Evolutionary conservation across 345 rosid genomes (phyloP), one percentile per base, ranked within the genome.

Genomic region (Syzygium aromaticum): DNA sequence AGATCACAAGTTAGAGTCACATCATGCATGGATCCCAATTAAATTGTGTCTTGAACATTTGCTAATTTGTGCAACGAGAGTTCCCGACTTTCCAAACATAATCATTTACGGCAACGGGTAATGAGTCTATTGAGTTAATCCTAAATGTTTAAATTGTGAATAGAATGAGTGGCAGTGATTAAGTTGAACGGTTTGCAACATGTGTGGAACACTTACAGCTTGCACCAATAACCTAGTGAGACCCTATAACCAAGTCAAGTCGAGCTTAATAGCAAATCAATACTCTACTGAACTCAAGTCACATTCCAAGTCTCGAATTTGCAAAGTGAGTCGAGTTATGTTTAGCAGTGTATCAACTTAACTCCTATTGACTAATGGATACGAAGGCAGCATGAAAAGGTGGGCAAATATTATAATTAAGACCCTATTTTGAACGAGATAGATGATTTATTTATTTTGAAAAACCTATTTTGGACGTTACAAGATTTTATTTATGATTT

Each of bases 381-480:
- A 16, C 0, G 7, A 33, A 67, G 23, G 7, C 17, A 67, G 3
- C 12, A 9, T 67, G 0, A 17, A 67, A 33, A 67, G 3, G 9
- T 25, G 1, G 8, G 6, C 6, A 33, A 5, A 67, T 3, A 3
- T 30, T 3, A 17, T 30, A 16, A 30, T 33, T 14, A 8, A 67
- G 22, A 21, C 3, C 5, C 23, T 67, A 17, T 33, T 21, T 13
- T 33, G 6, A 33, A 33, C 0, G 1, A 33, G 46, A 67, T 67
- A 17, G 21, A 67, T 30, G 46, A 17, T 33, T 67, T 14, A 61
- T n/a, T 61, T 61, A n/a, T 61, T n/a, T n/a, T 6, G 38, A n/a
- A 27, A 59, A 59, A n/a, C 3, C 3, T 16, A 4, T 28, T 64
- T 28, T 16, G 6, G 17, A 11, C 0, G 0, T 0, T 2, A 1